Evolutionary conservation across 2,329 filamentous ascomycete genomes (phyloP).

Genomic region (Paracamarosporium sp.): DNA sequence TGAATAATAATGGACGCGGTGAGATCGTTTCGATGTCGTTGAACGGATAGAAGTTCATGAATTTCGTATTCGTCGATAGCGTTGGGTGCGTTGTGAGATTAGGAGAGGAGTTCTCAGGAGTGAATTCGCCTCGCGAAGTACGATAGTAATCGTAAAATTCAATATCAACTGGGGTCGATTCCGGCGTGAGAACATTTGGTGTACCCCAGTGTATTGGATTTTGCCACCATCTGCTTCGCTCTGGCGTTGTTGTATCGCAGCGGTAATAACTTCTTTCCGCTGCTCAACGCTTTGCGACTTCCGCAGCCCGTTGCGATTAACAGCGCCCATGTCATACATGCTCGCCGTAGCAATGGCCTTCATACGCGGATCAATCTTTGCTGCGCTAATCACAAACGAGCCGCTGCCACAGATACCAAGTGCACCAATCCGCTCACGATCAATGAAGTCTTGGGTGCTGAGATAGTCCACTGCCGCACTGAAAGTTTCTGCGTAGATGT

Average conservation of each 20-base stretch:
- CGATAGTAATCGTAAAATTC: constrained; percentile 45
- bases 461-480: constrained; percentile 43
- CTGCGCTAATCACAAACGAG: constrained; percentile 42
- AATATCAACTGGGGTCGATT: constrained; percentile 23
- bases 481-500: constrained; percentile 36
- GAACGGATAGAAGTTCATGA: constrained; percentile 42
- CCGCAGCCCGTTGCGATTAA: constrained; percentile 15
- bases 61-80: constrained; percentile 33
- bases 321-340: constrained; percentile 29
- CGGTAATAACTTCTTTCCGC: constrained; percentile 15
- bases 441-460: constrained; percentile 23
- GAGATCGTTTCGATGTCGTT: constrained; percentile 38
- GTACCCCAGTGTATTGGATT: constrained; percentile 10
- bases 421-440: constrained; percentile 38
- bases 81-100: constrained; percentile 42
- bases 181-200: constrained; percentile 21
- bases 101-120: constrained; percentile 17
- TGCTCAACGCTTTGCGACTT: constrained; percentile 17
- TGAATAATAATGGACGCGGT: constrained; percentile 36
- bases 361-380: constrained; percentile 40
- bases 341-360: constrained; percentile 27
- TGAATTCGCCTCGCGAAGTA: constrained; percentile 36
- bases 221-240: constrained; percentile 15
- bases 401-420: constrained; percentile 42
- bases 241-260: constrained; percentile 16